These are phyloP conservation scores for Sungouiozyma ichnusensis DNA, from an alignment of 805 yeast genomes.

Conservation along the genomic window DNA sequence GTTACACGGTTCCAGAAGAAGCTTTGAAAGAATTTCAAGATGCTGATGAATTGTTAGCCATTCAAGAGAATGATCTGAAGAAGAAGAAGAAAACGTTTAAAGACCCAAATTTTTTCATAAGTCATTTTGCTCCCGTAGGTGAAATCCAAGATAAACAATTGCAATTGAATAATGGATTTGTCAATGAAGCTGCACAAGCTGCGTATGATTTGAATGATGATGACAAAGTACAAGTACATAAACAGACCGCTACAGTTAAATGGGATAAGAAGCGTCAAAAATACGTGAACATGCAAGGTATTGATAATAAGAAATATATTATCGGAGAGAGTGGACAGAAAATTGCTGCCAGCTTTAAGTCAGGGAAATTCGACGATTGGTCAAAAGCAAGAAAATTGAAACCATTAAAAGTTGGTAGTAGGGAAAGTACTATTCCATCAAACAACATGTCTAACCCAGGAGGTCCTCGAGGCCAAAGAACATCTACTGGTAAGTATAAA, in stretches of 20 bases:
- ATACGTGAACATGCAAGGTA: constrained; percentile 68
- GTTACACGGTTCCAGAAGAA: constrained; percentile 36
- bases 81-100: constrained; percentile 42
- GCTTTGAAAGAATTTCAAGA: constrained; percentile 33
- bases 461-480: constrained; percentile 6
- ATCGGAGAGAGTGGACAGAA: constrained; percentile 90
- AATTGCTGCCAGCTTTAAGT: constrained; percentile 81
- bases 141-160: constrained; percentile 75
- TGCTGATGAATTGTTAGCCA: constrained; percentile 28
- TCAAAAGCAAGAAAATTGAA: constrained; percentile 54
- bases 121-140: constrained; percentile 80
- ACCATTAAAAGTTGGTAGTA: constrained; percentile 44
- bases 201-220: constrained; percentile 81
- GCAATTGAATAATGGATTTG: constrained; percentile 50
- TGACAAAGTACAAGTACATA: constrained; percentile 54
- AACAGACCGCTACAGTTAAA: constrained; percentile 55
- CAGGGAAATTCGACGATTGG: constrained; percentile 93
- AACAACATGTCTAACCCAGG: constrained; percentile 27
- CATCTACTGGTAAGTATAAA: constrained; percentile 43
- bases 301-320: constrained; percentile 70
- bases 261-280: constrained; percentile 95
- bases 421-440: constrained; percentile 32
- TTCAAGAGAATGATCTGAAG: constrained; percentile 10
- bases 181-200: constrained; percentile 74
- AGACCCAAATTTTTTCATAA: constrained; percentile 72